phyloP scores from a whole-genome alignment of 1,284 basidiomycete species.

The Microbotryum silenes-acaulis region DNA sequence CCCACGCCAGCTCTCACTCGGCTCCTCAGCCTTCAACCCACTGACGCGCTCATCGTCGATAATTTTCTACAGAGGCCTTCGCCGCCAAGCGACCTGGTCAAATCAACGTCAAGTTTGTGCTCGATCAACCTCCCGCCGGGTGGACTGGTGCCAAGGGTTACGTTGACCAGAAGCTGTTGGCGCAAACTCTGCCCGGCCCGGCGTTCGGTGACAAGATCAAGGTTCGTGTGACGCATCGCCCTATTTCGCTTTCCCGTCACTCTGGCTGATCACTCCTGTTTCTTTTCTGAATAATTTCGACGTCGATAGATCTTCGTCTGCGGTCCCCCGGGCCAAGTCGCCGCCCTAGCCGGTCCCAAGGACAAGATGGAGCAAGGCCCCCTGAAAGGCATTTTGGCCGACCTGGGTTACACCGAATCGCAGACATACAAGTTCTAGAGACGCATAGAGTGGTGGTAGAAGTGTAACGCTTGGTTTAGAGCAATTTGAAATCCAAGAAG shows the following conservation, averaged over 20 bases:
- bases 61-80: conserved; percentile 12
- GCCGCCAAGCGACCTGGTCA: conserved; percentile 37
- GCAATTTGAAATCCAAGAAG: no score
- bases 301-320: conserved; percentile 60
- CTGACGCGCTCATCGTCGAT: conserved; percentile 37
- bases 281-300: no score
- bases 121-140: conserved; percentile 64
- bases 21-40: conserved; percentile 35
- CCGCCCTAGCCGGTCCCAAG: conserved; percentile 54
- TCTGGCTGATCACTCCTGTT: no score
- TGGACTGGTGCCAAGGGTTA: conserved; percentile 67
- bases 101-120: conserved; percentile 74
- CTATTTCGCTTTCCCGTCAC: no score
- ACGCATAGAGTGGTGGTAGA: no score
- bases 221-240: conserved; percentile 28
- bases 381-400: conserved; percentile 71
- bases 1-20: not conserved
- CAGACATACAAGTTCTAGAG: conserved; percentile 55
- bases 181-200: conserved; percentile 63
- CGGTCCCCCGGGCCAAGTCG: conserved; percentile 54
- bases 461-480: no score
- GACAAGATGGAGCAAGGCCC: conserved; percentile 61
- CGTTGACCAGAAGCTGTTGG: conserved; percentile 62
- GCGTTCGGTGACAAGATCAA: conserved; percentile 70
- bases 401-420: conserved; percentile 74